phyloP scores from a whole-genome alignment of 2,329 filamentous ascomycete genomes.

The Xylariales sp. region DNA sequence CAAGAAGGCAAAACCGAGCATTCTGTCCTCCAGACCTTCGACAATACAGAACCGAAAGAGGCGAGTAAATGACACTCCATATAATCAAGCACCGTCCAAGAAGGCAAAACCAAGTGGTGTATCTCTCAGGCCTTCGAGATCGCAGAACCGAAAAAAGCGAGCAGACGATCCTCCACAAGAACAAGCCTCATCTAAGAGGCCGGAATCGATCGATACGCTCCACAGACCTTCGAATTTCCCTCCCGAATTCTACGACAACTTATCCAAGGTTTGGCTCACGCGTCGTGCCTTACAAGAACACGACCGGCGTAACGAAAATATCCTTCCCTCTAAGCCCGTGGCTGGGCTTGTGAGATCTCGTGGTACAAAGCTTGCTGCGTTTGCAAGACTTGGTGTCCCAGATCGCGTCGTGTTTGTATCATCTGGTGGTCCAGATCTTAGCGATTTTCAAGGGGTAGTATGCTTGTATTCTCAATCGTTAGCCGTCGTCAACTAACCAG shows the following conservation, averaged over 20 bases:
- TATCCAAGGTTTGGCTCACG: conserved; percentile 23
- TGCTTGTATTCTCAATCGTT: too few species aligned
- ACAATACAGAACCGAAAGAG: neutral
- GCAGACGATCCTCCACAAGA: neutral
- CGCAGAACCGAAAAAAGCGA: neutral
- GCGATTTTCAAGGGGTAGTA: neutral
- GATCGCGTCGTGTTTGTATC: neutral
- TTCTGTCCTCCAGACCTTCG: too few species aligned
- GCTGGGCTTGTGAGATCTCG: too few species aligned
- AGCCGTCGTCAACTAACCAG: neutral
- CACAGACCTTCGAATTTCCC: conserved; percentile 14
- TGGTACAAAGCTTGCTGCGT: neutral
- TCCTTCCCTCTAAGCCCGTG: neutral
- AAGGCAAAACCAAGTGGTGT: neutral
- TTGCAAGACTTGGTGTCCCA: conserved; percentile 27
- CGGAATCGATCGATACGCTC: neutral
- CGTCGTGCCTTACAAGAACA: conserved; percentile 22
- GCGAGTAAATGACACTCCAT: neutral
- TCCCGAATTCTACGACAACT: conserved; percentile 22
- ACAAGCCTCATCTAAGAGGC: neutral
- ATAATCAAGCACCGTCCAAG: neutral
- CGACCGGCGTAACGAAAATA: conserved; percentile 16
- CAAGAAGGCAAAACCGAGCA: neutral
- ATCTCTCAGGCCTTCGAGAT: too few species aligned
- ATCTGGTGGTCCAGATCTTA: conserved; percentile 25